Base-by-base conservation (phyloP, 2,329 filamentous ascomycete species). In the Epichloe typhina region DNA sequence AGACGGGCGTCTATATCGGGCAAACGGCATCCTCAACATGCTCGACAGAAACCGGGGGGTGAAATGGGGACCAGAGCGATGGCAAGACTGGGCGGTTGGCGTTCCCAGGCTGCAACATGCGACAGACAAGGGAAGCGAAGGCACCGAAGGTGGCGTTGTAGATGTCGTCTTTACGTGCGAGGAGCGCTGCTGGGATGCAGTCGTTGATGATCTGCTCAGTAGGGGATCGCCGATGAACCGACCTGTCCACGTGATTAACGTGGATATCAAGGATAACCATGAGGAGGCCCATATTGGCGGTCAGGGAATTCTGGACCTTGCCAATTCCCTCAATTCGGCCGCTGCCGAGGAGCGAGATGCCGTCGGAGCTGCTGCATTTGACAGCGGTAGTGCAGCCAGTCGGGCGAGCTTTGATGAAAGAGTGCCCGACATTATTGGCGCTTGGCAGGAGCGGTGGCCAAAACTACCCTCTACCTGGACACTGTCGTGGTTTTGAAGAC, bases 241-340 rank as follows among this genome's bases (percentile, higher is more conserved):
- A 2, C 90, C 93, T 0, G 93, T 98, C 0, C 93, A 98, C 64
- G 88, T 98, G 51, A 95, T 98, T 73, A 98, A 98, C 61, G 85
- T 98, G 50, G 93, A 98, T 65, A 98, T 98, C 62, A 91, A 86
- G 66, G 93, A 98, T 69, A 98, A 97, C 62, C 93, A 97, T 62
- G 91, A 98, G 66, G 93, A 98, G 68, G 93, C 93, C 0, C 75
- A 91, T 21, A 79, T 96, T 2, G 93, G 93, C 9, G 93, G 93
- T 2, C 82, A 84, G 58, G 93, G 88, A 43, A 98, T 98, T 53
- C 75, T 97, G 38, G 93, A 98, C 62, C 75, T 98, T 37, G 93
- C 93, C 1, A 80, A 91, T 61, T 82, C 81, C 35, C 71, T 98
- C 53, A 97, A 97, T 63, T 77, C 80, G 17, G 86, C 82, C 0